Conservation (phyloP, 352 stramenopile genomes). For the Globisporangium parvum region DNA sequence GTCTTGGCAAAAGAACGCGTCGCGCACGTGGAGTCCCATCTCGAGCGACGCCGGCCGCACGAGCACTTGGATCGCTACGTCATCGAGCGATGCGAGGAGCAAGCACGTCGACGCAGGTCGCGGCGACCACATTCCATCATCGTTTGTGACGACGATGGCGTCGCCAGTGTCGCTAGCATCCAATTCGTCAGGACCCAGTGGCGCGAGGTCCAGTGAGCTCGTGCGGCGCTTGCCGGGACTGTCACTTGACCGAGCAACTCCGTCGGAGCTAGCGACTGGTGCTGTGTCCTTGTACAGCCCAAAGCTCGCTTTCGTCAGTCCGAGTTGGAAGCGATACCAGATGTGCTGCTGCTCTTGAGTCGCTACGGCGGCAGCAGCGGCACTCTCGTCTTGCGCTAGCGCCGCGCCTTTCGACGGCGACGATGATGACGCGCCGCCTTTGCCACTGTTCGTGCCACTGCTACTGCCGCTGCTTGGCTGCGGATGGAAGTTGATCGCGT, state of each 20-base stretch:
- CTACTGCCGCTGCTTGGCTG: conserved; percentile 14
- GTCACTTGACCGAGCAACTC: conserved; percentile 9
- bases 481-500: conserved; percentile 78
- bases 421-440: conserved; percentile 9
- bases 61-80: conserved; percentile 69
- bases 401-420: neutral
- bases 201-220: conserved; percentile 1
- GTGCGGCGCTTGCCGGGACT: conserved; percentile 1
- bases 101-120: conserved; percentile 3
- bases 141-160: neutral
- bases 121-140: neutral
- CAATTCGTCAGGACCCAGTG: neutral
- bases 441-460: neutral
- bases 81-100: conserved; percentile 38
- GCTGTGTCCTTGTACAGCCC: conserved; percentile 32
- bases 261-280: neutral
- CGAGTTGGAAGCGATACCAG: conserved; percentile 74
- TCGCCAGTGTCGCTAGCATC: neutral
- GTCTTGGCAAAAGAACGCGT: conserved; percentile 59
- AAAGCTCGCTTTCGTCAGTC: conserved; percentile 47
- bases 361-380: neutral
- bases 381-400: neutral
- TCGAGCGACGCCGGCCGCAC: conserved; percentile 62
- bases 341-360: conserved; percentile 55
- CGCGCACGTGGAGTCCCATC: conserved; percentile 56